A percentile compares a stretch with the other conserved stretches of the same genome.
These are phyloP conservation scores for Noccaea caerulescens DNA, from an alignment of 345 rosid species.

Conservation along the genomic window DNA sequence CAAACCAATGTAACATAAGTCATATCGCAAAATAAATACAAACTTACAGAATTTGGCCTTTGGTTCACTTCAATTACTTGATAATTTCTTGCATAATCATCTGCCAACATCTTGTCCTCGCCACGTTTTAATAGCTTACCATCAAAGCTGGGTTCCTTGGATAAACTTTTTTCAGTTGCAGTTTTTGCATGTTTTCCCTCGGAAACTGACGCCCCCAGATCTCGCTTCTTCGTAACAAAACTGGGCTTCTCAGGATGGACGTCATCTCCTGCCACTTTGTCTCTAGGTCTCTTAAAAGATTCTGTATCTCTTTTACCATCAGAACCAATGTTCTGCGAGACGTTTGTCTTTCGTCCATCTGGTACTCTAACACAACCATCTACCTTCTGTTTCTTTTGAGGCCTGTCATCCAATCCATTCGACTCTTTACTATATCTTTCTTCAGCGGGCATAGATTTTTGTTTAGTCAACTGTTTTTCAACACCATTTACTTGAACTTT, in stretches of 20 bases:
- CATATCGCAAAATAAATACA: background rate
- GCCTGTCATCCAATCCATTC: constrained; percentile 48
- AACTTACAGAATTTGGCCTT: constrained; percentile 70
- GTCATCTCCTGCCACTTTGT: constrained; percentile 25
- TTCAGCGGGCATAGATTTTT: constrained; percentile 39
- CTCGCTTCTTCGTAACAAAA: constrained; percentile 34
- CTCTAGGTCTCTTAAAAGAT: constrained; percentile 33
- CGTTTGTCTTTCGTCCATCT: constrained; percentile 44
- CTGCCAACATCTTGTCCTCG: constrained; percentile 42
- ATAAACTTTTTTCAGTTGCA: constrained; percentile 38
- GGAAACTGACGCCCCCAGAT: constrained; percentile 33
- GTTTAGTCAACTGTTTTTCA: constrained; percentile 30
- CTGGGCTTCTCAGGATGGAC: constrained; percentile 26
- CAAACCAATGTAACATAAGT: constrained; percentile 17
- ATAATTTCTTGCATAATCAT: constrained; percentile 38
- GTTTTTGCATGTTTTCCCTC: constrained; percentile 32
- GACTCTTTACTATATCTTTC: constrained; percentile 40
- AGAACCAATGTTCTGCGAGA: constrained; percentile 27
- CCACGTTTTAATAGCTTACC: constrained; percentile 41
- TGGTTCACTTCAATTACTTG: constrained; percentile 51
- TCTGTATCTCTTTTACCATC: constrained; percentile 24
- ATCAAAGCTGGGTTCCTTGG: constrained; percentile 47
- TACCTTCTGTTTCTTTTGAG: constrained; percentile 58
- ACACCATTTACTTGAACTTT: constrained; percentile 23
- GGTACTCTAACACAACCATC: constrained; percentile 41